A percentile compares a stretch with the other conserved stretches of the same genome.
phyloP scores from a whole-genome alignment of 192 early-diverging fungal genomes.

The Gaertneriomyces semiglobifer region DNA sequence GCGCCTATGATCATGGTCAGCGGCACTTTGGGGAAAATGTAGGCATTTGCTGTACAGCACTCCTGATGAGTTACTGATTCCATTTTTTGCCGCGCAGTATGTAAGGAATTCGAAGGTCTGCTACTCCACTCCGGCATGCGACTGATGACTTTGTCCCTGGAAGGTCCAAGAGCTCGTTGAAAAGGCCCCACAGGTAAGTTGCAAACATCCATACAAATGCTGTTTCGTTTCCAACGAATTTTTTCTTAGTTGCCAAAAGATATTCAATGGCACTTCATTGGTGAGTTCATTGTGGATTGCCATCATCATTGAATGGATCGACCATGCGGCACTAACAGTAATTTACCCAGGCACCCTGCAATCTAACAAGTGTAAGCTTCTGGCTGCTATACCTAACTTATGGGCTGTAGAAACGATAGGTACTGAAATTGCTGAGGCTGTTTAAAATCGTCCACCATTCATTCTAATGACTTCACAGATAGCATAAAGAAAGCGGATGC shows the following conservation, averaged over 20 bases:
- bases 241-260: conserved; percentile 66
- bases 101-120: background rate
- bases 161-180: conserved; percentile 92
- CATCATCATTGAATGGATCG: conserved; percentile 26
- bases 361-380: conserved; percentile 91
- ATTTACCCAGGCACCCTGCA: conserved; percentile 59
- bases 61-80: conserved; percentile 24
- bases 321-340: background rate
- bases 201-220: background rate
- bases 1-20: conserved; percentile 78
- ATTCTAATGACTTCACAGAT: conserved; percentile 42
- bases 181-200: conserved; percentile 69
- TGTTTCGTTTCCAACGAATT: background rate
- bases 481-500: conserved; percentile 75
- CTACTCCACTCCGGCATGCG: background rate
- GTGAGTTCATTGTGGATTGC: too few relatives aligned
- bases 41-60: too few relatives aligned
- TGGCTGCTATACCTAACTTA: conserved; percentile 85
- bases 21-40: conserved; percentile 97
- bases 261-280: conserved; percentile 98
- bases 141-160: background rate
- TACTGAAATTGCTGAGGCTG: conserved; percentile 1
- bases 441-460: background rate
- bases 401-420: conserved; percentile 90
- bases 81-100: background rate